These are phyloP conservation scores for Heterobasidion irregulare DNA, from an alignment of 1,284 basidiomycete genomes.

Conservation along the genomic window DNA sequence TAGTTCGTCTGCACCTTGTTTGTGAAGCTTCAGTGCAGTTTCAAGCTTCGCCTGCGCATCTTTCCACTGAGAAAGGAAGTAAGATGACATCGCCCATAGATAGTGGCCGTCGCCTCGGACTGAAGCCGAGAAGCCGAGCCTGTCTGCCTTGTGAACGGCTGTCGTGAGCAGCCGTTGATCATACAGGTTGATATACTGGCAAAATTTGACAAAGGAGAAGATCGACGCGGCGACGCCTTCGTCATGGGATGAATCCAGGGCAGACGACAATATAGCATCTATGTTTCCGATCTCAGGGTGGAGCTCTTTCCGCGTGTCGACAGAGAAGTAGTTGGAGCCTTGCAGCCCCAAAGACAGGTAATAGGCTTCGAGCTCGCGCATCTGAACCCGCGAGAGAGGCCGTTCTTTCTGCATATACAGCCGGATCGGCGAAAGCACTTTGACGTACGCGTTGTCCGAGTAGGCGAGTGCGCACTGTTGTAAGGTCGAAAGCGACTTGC, in stretches of 20 bases:
- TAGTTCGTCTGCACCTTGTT: no score
- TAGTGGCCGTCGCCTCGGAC: no score
- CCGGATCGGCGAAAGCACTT: conserved; percentile 4
- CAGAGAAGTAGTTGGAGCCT: not conserved
- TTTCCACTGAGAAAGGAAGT: no score
- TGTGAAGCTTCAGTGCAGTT: no score
- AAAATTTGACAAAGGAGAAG: not conserved
- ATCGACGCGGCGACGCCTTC: not conserved
- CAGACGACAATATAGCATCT: not conserved
- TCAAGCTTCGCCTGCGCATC: no score
- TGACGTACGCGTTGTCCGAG: not conserved
- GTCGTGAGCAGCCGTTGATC: no score
- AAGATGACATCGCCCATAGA: no score
- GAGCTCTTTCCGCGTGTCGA: not conserved
- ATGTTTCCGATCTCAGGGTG: conserved; percentile 3
- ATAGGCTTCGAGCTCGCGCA: not conserved
- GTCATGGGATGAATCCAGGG: not conserved
- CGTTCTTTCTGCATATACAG: not conserved
- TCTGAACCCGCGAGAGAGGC: not conserved
- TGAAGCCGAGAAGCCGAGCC: no score
- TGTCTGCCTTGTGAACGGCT: no score
- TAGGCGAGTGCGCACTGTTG: conserved; percentile 3
- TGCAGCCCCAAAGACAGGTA: not conserved
- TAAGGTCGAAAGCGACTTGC: not conserved
- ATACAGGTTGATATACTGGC: not conserved